Conservation (phyloP, 1,139 yeast genomes). For the Keqinozyma sinolaborantium region DNA sequence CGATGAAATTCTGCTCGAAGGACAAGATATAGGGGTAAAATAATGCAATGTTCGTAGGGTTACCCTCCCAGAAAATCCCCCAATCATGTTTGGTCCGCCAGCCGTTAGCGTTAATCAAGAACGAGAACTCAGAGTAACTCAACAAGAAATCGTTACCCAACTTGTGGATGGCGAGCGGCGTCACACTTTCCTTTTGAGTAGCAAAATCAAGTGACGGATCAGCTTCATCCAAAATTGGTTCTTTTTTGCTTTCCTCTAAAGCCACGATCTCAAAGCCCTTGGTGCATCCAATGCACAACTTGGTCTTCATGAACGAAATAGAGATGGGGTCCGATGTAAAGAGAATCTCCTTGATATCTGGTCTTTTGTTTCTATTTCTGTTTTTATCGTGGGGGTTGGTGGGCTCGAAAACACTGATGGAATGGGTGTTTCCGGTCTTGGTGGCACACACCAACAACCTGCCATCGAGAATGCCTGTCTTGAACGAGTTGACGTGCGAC, state of each 20-base stretch:
- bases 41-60: conserved; percentile 86
- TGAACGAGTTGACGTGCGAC: conserved; percentile 83
- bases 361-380: conserved; percentile 61
- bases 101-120: conserved; percentile 90
- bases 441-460: conserved; percentile 88
- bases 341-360: conserved; percentile 69
- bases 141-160: conserved; percentile 84
- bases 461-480: conserved; percentile 90
- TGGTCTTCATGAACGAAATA: conserved; percentile 83
- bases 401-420: conserved; percentile 86
- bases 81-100: conserved; percentile 95
- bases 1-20: conserved; percentile 87
- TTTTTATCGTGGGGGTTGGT: conserved; percentile 53
- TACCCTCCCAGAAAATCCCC: conserved; percentile 96
- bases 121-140: conserved; percentile 89
- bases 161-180: conserved; percentile 89
- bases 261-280: conserved; percentile 94
- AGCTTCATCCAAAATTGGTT: conserved; percentile 85
- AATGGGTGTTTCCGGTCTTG: conserved; percentile 67
- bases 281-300: conserved; percentile 91
- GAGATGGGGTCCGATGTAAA: conserved; percentile 90
- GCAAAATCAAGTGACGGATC: conserved; percentile 96
- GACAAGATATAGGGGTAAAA: conserved; percentile 92
- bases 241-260: conserved; percentile 72
- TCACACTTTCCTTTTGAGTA: conserved; percentile 72